phyloP scores from a whole-genome alignment of 208 protist genomes.

The Leptomonas pyrrhocoris region DNA sequence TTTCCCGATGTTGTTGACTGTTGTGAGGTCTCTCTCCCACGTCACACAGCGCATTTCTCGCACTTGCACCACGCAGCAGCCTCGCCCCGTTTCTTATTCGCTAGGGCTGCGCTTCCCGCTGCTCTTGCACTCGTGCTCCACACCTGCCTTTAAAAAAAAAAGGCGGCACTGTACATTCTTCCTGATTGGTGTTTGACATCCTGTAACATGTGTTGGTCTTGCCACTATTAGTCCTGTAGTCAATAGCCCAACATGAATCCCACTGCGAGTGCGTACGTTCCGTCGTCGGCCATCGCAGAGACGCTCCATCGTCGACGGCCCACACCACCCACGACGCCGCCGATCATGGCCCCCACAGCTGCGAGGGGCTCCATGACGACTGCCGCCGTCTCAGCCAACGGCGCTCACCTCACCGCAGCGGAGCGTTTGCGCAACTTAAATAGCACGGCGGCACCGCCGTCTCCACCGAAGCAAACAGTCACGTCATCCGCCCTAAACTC shows the following conservation, averaged over 20 bases:
- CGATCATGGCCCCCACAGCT: background rate
- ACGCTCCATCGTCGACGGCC: constrained; percentile 8
- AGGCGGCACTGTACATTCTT: too few species aligned
- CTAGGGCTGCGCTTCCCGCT: too few species aligned
- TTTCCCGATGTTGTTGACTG: too few species aligned
- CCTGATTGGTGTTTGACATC: too few species aligned
- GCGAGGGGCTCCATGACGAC: background rate
- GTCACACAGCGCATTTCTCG: too few species aligned
- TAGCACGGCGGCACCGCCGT: background rate
- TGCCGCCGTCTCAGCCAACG: background rate
- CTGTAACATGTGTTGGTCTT: background rate
- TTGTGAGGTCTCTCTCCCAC: too few species aligned
- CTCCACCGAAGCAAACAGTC: background rate
- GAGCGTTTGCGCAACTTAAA: constrained; percentile 34
- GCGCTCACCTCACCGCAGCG: constrained; percentile 28
- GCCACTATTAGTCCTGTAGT: constrained; percentile 3
- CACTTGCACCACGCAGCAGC: too few species aligned
- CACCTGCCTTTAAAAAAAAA: too few species aligned
- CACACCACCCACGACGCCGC: constrained; percentile 11
- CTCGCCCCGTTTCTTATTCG: too few species aligned
- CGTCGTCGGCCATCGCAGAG: constrained; percentile 25
- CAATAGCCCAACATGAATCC: constrained; percentile 43
- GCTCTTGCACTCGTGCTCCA: too few species aligned
- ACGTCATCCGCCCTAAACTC: background rate
- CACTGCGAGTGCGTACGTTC: constrained; percentile 38